phyloP scores from a whole-genome alignment of 1,284 basidiomycete species.

The Stereum hirsutum region DNA sequence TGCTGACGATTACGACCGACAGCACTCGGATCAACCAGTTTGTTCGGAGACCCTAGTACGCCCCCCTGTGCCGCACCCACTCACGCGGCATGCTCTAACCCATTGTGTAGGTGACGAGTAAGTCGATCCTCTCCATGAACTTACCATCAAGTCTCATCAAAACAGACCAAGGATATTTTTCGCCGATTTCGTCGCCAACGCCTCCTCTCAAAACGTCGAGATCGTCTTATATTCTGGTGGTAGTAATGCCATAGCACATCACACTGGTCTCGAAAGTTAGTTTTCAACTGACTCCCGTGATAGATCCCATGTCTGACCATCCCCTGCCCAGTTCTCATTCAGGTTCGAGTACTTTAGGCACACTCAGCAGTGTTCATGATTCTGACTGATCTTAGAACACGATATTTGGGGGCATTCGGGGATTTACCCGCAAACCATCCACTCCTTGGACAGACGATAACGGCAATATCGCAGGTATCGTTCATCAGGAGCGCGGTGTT shows the following conservation, averaged over 20 bases:
- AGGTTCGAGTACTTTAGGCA: conserved; percentile 24
- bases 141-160: no score
- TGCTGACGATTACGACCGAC: no score
- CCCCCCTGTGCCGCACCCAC: no score
- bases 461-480: conserved; percentile 52
- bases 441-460: conserved; percentile 57
- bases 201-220: conserved; percentile 35
- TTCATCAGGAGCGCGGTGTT: conserved; percentile 66
- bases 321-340: conserved; percentile 43
- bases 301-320: conserved; percentile 1
- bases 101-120: no score
- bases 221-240: conserved; percentile 61
- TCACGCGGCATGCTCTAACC: no score
- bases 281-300: background rate
- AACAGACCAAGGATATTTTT: conserved; percentile 55
- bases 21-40: no score
- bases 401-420: conserved; percentile 65
- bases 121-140: no score
- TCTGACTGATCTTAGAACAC: conserved; percentile 42
- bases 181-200: conserved; percentile 54
- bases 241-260: conserved; percentile 56
- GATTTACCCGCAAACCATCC: conserved; percentile 56
- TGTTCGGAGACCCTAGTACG: no score
- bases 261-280: conserved; percentile 56
- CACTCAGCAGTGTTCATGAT: background rate